Evolutionary conservation across 441 rosid species (phyloP).

Genomic region (Populus hybrid): DNA sequence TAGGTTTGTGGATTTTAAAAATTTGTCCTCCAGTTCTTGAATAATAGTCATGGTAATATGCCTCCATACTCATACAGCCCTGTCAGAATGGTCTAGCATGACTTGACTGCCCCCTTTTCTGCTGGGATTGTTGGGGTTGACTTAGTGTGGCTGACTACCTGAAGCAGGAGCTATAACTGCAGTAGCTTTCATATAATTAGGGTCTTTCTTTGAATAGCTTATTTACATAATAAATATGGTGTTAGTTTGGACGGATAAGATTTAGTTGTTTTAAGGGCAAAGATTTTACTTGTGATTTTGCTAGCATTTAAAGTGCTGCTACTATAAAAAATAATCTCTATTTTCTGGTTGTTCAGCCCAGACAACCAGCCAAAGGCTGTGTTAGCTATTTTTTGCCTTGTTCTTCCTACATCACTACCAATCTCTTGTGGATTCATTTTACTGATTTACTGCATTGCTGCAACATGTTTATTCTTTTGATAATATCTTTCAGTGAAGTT

Average conservation of each 20-base stretch:
- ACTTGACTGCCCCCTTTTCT: background rate
- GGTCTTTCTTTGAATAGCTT: too few species aligned
- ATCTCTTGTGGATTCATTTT: background rate
- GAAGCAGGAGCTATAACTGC: too few species aligned
- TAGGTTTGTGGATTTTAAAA: background rate
- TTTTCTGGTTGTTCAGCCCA: too few species aligned
- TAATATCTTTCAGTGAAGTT: background rate
- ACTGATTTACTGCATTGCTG: background rate
- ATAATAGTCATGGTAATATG: background rate
- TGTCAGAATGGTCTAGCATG: constrained; percentile 4
- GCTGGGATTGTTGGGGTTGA: constrained; percentile 4
- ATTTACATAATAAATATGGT: too few species aligned
- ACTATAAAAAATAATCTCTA: too few species aligned
- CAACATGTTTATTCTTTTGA: background rate
- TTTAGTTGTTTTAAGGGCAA: too few species aligned
- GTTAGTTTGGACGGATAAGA: too few species aligned
- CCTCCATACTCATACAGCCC: background rate
- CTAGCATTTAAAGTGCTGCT: too few species aligned
- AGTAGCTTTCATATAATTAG: too few species aligned
- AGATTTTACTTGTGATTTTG: too few species aligned
- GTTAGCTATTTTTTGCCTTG: too few species aligned
- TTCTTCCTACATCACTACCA: background rate
- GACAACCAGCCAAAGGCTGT: too few species aligned
- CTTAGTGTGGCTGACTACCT: background rate
- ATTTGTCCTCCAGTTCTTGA: background rate